Evolutionary conservation across 2,329 filamentous ascomycete species (phyloP), one percentile per base, ranked within the genome.

Genomic region (Sporothrix globosa): DNA sequence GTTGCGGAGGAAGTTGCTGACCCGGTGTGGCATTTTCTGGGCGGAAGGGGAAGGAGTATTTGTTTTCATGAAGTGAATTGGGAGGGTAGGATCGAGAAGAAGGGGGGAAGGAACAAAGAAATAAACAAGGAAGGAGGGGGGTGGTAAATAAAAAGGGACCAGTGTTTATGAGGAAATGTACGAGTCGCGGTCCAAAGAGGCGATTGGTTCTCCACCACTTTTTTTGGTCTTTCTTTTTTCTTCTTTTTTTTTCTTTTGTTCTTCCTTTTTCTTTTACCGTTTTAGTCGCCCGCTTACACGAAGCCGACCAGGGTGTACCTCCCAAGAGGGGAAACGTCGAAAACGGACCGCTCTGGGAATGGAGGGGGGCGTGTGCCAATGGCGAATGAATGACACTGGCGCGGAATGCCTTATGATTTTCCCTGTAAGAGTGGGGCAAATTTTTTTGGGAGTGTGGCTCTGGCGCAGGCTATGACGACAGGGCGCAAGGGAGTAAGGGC

Each of bases 1-100:
- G 73, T 81, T 83, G 74, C 85, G 84, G 74, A 88, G 82, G 78
- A 88, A 87, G 77, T 82, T 85, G 76, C 83, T 80, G 73, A 88
- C 86, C 72, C 83, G 81, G 80, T 87, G 85, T 76, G 86, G 86
- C 86, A 88, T 88, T 72, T 74, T 74, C 46, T n/a, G 39, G 48
- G 34, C 5, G 34, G 56, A 13, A 13, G 14, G 41, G 21, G n/a
- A 30, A 13, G n/a, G 11, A 13, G 41, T 44, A 4, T 4, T 44
- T 13, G 13, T 44, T 24, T 58, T 56, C 13, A 14, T 54, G 19
- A 50, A 10, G 46, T 34, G 63, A 58, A 48, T 34, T 68, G 54
- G 65, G 46, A 70, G 52, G 50, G 66, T 24, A 50, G 69, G 65
- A 48, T 24, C 14, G 46, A 41, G 19, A 24, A 30, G 52, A 7